Conservation (phyloP, 140 eudicot species). For the Cichorium intybus region DNA sequence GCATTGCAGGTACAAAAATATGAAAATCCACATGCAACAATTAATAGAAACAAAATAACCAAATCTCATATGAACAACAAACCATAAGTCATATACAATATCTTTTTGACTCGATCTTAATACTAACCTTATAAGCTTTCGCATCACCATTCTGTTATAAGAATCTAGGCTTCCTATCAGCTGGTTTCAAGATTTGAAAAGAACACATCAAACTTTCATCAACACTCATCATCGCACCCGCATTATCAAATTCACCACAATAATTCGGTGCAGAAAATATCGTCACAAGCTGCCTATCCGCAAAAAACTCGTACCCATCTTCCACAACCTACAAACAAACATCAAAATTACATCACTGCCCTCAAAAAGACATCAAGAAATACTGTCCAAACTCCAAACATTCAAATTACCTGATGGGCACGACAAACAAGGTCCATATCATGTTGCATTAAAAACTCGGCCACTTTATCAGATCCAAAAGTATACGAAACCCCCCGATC, state of each 20-base stretch:
- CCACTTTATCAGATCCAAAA: constrained; percentile 71
- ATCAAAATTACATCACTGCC: neutral
- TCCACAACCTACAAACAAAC: constrained; percentile 65
- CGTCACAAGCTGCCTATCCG: constrained; percentile 89
- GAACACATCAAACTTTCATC: constrained; percentile 97
- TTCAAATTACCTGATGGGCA: constrained; percentile 70
- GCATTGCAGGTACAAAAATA: constrained; percentile 14
- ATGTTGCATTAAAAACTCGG: constrained; percentile 73
- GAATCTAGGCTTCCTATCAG: constrained; percentile 65
- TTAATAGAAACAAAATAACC: neutral
- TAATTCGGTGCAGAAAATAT: constrained; percentile 89
- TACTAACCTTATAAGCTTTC: constrained; percentile 37
- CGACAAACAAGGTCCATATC: constrained; percentile 91
- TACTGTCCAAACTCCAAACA: too few relatives aligned
- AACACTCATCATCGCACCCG: constrained; percentile 97
- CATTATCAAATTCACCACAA: constrained; percentile 92
- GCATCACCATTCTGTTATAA: constrained; percentile 33
- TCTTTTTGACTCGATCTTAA: too few relatives aligned
- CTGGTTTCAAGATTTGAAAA: constrained; percentile 82
- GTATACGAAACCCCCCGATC: constrained; percentile 79
- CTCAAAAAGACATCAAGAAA: neutral
- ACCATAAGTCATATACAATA: too few relatives aligned
- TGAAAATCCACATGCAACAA: neutral
- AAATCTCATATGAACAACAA: too few relatives aligned
- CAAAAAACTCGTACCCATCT: constrained; percentile 91